Percentiles rank a stretch among this genome's conserved stretches.
Evolutionary conservation across 768 basidiomycete genomes (phyloP).

Genomic region (Mycena vitilis): DNA sequence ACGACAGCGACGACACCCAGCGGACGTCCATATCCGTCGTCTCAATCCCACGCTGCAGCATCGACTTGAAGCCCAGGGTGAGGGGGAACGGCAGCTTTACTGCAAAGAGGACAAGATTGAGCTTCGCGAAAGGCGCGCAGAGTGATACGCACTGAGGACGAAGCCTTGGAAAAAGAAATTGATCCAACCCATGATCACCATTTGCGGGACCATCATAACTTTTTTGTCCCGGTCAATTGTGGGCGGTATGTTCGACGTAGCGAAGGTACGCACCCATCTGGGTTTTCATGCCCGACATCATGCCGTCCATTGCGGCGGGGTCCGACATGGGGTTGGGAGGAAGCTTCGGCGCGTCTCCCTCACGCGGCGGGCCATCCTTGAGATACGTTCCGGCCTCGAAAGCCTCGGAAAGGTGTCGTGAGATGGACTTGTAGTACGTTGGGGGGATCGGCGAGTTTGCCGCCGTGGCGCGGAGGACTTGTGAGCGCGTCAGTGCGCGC

Average conservation of each 20-base stretch:
- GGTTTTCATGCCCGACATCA: slow-evolving; percentile 99
- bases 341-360: slow-evolving; percentile 63
- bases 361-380: slow-evolving; percentile 82
- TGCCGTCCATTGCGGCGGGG: slow-evolving; percentile 94
- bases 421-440: slow-evolving; percentile 77
- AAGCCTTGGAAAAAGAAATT: slow-evolving; percentile 99
- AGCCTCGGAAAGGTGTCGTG: slow-evolving; percentile 76
- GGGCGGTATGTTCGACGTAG: not conserved
- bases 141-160: slow-evolving; percentile 83
- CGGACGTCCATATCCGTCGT: slow-evolving; percentile 97
- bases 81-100: slow-evolving; percentile 98
- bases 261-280: slow-evolving; percentile 70
- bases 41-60: slow-evolving; percentile 96
- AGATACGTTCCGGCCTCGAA: slow-evolving; percentile 85
- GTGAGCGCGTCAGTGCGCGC: slow-evolving; percentile 83
- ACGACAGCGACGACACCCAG: slow-evolving; percentile 98
- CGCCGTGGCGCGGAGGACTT: slow-evolving; percentile 85
- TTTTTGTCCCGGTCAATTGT: slow-evolving; percentile 1
- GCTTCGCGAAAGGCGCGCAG: slow-evolving; percentile 4
- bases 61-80: slow-evolving; percentile 96
- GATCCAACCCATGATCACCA: slow-evolving; percentile 99
- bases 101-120: slow-evolving; percentile 43
- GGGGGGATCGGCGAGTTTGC: slow-evolving; percentile 85
- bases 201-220: slow-evolving; percentile 97
- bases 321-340: slow-evolving; percentile 90